phyloP scores from a whole-genome alignment of 805 yeast genomes.

The Candida verbasci region DNA sequence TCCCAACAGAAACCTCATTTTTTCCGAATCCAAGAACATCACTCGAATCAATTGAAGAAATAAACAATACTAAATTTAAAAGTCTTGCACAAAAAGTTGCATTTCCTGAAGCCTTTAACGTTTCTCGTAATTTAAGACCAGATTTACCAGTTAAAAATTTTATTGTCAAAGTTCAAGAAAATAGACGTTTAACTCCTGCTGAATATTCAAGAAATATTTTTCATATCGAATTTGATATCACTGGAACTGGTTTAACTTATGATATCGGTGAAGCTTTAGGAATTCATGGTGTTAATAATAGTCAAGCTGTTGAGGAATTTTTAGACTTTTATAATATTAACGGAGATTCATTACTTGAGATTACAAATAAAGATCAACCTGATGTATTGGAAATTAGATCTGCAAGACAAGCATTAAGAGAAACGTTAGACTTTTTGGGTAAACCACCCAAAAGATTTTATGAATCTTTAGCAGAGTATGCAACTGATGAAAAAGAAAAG shows the following conservation, averaged over 20 bases:
- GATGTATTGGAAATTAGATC: slow-evolving; percentile 68
- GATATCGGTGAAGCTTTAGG: slow-evolving; percentile 97
- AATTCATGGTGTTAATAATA: slow-evolving; percentile 82
- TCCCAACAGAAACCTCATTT: slow-evolving; percentile 63
- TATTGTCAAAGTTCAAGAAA: slow-evolving; percentile 85
- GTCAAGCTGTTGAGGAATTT: slow-evolving; percentile 62
- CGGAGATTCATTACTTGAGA: slow-evolving; percentile 62
- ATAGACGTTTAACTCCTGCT: slow-evolving; percentile 83
- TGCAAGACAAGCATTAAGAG: slow-evolving; percentile 72
- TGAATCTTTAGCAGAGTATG: slow-evolving; percentile 72
- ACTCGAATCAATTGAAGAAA: slow-evolving; percentile 33
- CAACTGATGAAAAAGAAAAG: slow-evolving; percentile 65
- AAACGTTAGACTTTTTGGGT: slow-evolving; percentile 84
- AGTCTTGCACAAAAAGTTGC: slow-evolving; percentile 67
- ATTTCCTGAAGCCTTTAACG: slow-evolving; percentile 75
- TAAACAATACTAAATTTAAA: slow-evolving; percentile 30
- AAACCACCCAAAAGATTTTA: slow-evolving; percentile 95
- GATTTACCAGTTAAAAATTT: slow-evolving; percentile 83
- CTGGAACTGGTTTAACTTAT: slow-evolving; percentile 87
- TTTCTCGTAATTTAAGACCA: slow-evolving; percentile 68
- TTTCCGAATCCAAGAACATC: slow-evolving; percentile 52
- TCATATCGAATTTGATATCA: slow-evolving; percentile 90
- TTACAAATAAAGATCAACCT: slow-evolving; percentile 64
- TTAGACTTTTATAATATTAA: slow-evolving; percentile 67
- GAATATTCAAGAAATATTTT: slow-evolving; percentile 92